Conservation (phyloP, 2,329 filamentous ascomycete genomes). For the Phialocephala subalpina region DNA sequence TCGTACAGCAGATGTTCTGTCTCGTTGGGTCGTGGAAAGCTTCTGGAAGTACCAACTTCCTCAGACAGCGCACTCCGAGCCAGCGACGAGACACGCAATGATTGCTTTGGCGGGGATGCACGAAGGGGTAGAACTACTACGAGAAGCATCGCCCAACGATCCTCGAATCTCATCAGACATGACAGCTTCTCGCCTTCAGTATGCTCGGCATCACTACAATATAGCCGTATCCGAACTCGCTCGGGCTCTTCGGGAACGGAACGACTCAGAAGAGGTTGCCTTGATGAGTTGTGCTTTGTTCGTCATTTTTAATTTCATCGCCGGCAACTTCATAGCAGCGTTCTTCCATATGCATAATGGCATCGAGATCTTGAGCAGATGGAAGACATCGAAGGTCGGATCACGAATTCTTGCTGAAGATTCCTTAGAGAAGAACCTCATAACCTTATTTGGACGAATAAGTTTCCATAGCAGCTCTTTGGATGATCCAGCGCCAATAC, state of each 20-base stretch:
- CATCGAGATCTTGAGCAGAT: conserved; percentile 40
- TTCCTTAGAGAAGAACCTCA: conserved; percentile 25
- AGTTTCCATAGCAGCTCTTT: conserved; percentile 16
- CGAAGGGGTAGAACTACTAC: conserved; percentile 20
- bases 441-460: conserved; percentile 19
- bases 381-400: conserved; percentile 13
- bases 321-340: conserved; percentile 55
- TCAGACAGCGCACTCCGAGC: conserved; percentile 53
- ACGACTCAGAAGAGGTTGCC: conserved; percentile 45
- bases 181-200: conserved; percentile 40
- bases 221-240: conserved; percentile 54
- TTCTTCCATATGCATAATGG: conserved; percentile 46
- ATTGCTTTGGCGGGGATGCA: conserved; percentile 59
- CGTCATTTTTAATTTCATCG: conserved; percentile 62
- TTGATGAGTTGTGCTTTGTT: conserved; percentile 59
- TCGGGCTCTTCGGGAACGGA: conserved; percentile 43
- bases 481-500: conserved; percentile 3
- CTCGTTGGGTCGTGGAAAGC: conserved; percentile 50
- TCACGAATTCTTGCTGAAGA: not conserved
- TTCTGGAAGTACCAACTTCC: conserved; percentile 57
- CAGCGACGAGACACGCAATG: conserved; percentile 57
- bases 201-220: conserved; percentile 54
- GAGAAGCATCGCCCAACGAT: conserved; percentile 14
- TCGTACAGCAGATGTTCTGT: conserved; percentile 51
- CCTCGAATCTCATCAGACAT: conserved; percentile 25